Conservation (phyloP, 2,329 filamentous ascomycete genomes). For the Botrytis sinoallii region DNA sequence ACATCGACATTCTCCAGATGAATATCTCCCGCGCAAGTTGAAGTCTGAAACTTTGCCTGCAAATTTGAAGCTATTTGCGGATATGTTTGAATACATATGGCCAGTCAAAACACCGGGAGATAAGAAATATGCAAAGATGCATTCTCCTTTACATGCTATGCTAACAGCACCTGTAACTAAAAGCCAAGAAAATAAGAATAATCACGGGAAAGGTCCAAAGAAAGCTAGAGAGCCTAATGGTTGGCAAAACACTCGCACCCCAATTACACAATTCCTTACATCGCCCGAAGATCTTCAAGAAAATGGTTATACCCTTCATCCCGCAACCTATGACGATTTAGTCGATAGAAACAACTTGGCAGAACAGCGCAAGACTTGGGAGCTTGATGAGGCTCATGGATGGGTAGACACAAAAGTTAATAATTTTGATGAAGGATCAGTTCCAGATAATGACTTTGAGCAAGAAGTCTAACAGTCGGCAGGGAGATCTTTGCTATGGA, state of each 20-base stretch:
- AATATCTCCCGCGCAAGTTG: conserved; percentile 57
- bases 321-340: conserved; percentile 62
- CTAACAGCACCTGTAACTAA: conserved; percentile 70
- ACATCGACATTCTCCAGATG: conserved; percentile 50
- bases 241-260: conserved; percentile 73
- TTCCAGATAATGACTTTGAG: conserved; percentile 69
- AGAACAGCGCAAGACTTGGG: conserved; percentile 49
- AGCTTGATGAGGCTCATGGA: conserved; percentile 55
- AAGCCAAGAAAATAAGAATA: conserved; percentile 55
- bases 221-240: conserved; percentile 60
- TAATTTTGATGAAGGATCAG: conserved; percentile 61
- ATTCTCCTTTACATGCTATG: conserved; percentile 84
- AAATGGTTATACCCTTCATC: conserved; percentile 83
- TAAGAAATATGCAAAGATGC: conserved; percentile 72
- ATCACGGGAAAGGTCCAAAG: conserved; percentile 54
- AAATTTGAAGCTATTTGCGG: conserved; percentile 63
- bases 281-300: conserved; percentile 71
- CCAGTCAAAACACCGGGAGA: conserved; percentile 86
- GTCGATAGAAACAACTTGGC: conserved; percentile 53
- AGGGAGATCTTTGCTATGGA: conserved; percentile 78
- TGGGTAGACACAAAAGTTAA: conserved; percentile 80
- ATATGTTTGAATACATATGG: conserved; percentile 87
- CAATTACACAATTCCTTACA: conserved; percentile 76
- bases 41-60: conserved; percentile 50
- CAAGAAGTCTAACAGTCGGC: conserved; percentile 77